Evolutionary conservation across 805 yeast species (phyloP).

Genomic region (Millerozyma acaciae): DNA sequence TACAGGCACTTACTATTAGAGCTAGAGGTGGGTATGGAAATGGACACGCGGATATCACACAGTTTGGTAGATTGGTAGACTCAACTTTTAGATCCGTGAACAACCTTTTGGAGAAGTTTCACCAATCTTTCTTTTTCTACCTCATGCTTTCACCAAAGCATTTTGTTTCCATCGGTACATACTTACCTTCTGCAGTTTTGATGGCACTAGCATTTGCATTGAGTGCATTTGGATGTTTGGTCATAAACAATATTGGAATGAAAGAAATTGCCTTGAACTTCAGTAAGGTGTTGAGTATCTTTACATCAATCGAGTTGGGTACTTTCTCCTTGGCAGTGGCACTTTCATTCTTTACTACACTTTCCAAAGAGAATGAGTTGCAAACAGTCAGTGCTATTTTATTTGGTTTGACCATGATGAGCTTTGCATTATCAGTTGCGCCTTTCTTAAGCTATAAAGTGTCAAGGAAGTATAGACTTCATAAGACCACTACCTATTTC

Average conservation of each 20-base stretch:
- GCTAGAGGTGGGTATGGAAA: constrained; percentile 54
- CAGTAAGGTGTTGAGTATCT: constrained; percentile 21
- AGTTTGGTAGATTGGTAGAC: constrained; percentile 87
- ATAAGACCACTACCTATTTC: constrained; percentile 20
- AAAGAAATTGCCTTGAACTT: constrained; percentile 17
- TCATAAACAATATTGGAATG: constrained; percentile 40
- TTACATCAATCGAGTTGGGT: constrained; percentile 24
- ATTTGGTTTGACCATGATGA: constrained; percentile 12
- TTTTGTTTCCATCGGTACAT: constrained; percentile 92
- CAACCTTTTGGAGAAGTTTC: constrained; percentile 90
- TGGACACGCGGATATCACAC: constrained; percentile 76
- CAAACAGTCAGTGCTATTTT: constrained; percentile 13
- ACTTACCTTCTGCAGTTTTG: constrained; percentile 79
- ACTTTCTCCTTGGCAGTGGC: constrained; percentile 20
- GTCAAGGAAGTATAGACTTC: constrained; percentile 11
- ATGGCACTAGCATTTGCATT: constrained; percentile 66
- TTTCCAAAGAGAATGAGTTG: constrained; percentile 10
- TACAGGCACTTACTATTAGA: constrained; percentile 79
- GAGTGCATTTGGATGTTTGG: constrained; percentile 56
- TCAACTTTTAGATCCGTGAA: constrained; percentile 84
- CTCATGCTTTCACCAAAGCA: constrained; percentile 69
- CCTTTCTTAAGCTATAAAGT: constrained; percentile 9
- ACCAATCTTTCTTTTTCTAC: constrained; percentile 94
- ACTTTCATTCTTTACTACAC: constrained; percentile 19
- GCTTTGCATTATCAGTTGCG: constrained; percentile 11